These are phyloP conservation scores for Megacollybia marginata DNA, from an alignment of 768 basidiomycete species.

Conservation along the genomic window DNA sequence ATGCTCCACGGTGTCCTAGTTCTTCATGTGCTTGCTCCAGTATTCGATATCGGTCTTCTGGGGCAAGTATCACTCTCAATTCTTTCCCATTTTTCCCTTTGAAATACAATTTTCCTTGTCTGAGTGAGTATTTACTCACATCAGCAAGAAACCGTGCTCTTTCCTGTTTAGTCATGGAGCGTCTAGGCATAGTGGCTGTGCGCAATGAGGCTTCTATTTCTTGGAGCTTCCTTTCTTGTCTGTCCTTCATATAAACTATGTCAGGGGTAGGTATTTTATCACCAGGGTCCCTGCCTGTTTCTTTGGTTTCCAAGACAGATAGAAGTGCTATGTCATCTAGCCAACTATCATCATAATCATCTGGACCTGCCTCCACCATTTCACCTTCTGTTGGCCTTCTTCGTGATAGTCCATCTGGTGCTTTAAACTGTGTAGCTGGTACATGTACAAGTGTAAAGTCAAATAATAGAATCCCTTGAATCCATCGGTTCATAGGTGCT, in stretches of 20 bases:
- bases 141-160: no score
- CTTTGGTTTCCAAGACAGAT: slow-evolving; percentile 8
- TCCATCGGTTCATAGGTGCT: slow-evolving; percentile 28
- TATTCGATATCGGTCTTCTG: background rate
- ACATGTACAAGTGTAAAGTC: slow-evolving; percentile 24
- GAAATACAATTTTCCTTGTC: background rate
- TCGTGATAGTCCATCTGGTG: slow-evolving; percentile 25
- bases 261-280: slow-evolving; percentile 2
- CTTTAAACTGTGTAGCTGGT: slow-evolving; percentile 16
- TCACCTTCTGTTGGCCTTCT: slow-evolving; percentile 9
- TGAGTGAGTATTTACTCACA: background rate
- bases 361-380: slow-evolving; percentile 2
- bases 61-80: background rate
- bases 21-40: slow-evolving; percentile 1
- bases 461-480: slow-evolving; percentile 23
- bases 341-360: slow-evolving; percentile 6
- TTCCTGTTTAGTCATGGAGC: no score
- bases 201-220: background rate
- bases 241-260: no score
- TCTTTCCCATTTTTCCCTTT: background rate
- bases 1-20: slow-evolving; percentile 15
- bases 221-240: no score
- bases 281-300: no score
- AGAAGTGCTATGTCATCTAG: slow-evolving; percentile 12
- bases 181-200: background rate